A percentile compares a stretch with the other conserved stretches of the same genome.
phyloP scores from a whole-genome alignment of 129 eudicot genomes.

The Glebionis coronaria region DNA sequence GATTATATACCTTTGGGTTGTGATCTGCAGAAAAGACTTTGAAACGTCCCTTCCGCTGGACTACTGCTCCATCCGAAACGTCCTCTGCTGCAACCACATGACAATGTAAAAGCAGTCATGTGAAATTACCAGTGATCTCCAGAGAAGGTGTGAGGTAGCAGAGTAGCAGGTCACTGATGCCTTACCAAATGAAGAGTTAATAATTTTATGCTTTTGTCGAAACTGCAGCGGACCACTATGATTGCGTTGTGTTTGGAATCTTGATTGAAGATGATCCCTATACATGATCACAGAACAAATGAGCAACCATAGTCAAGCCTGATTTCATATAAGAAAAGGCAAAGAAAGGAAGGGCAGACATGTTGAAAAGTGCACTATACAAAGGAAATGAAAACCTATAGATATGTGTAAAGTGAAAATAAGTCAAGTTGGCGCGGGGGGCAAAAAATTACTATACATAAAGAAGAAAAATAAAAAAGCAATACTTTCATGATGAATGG shows the following conservation, averaged over 20 bases:
- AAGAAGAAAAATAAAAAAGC: not conserved
- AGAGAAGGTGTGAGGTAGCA: conserved; percentile 6
- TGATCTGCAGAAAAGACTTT: conserved; percentile 86
- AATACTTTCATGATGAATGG: not conserved
- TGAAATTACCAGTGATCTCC: not conserved
- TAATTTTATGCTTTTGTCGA: conserved; percentile 66
- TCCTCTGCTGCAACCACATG: conserved; percentile 59
- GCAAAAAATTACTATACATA: not conserved
- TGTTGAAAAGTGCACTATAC: not conserved
- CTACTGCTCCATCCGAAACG: conserved; percentile 76
- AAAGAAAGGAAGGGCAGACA: conserved; percentile 1
- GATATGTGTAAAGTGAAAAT: no score
- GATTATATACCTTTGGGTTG: conserved; percentile 30
- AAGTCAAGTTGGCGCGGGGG: not conserved
- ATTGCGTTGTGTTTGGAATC: conserved; percentile 54
- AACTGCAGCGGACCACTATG: conserved; percentile 76
- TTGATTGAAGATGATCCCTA: conserved; percentile 64
- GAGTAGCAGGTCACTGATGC: conserved; percentile 7
- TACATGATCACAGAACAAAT: conserved; percentile 27
- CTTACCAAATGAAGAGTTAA: conserved; percentile 50
- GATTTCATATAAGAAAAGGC: not conserved
- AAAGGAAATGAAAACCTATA: no score
- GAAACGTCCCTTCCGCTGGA: conserved; percentile 92
- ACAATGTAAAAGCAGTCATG: conserved; percentile 9
- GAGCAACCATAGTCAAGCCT: conserved; percentile 21